These are phyloP conservation scores for Ustilago trichophora DNA, from an alignment of 1,284 basidiomycete species.

Conservation along the genomic window DNA sequence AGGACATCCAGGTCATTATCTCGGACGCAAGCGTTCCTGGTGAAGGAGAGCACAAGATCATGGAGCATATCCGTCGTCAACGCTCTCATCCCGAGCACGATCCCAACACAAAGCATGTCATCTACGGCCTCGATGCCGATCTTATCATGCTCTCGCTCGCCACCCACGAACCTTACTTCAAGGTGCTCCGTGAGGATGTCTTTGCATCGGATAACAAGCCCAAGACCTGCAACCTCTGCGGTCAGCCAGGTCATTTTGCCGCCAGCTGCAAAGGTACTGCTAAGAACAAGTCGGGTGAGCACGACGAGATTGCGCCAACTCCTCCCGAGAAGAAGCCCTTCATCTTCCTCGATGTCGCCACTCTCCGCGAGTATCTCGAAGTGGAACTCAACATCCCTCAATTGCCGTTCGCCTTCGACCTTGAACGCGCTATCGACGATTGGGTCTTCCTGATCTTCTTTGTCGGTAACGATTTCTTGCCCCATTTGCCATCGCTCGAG, in stretches of 20 bases:
- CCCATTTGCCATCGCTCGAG: conserved; percentile 95
- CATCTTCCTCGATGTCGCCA: conserved; percentile 97
- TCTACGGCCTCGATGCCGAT: conserved; percentile 98
- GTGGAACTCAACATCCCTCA: conserved; percentile 87
- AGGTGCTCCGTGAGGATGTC: conserved; percentile 96
- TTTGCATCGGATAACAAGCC: conserved; percentile 78
- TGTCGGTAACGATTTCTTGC: conserved; percentile 99
- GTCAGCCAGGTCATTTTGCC: conserved; percentile 91
- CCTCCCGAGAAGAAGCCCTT: conserved; percentile 88
- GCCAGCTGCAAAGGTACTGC: conserved; percentile 78
- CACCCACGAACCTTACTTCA: conserved; percentile 97
- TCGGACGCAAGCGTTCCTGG: conserved; percentile 97
- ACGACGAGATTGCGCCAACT: conserved; percentile 61
- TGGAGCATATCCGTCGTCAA: conserved; percentile 96
- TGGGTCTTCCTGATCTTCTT: conserved; percentile 99
- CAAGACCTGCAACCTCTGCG: conserved; percentile 82
- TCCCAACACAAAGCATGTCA: conserved; percentile 94
- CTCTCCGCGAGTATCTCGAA: conserved; percentile 95
- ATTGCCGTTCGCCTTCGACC: conserved; percentile 85
- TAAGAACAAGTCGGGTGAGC: conserved; percentile 69
- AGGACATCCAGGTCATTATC: conserved; percentile 81
- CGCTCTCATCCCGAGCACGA: conserved; percentile 86
- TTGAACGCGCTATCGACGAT: conserved; percentile 98
- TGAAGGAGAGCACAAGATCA: conserved; percentile 99
- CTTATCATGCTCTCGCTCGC: conserved; percentile 98